phyloP scores from a whole-genome alignment of 2,329 filamentous ascomycete genomes.

The Fusarium tupiense region DNA sequence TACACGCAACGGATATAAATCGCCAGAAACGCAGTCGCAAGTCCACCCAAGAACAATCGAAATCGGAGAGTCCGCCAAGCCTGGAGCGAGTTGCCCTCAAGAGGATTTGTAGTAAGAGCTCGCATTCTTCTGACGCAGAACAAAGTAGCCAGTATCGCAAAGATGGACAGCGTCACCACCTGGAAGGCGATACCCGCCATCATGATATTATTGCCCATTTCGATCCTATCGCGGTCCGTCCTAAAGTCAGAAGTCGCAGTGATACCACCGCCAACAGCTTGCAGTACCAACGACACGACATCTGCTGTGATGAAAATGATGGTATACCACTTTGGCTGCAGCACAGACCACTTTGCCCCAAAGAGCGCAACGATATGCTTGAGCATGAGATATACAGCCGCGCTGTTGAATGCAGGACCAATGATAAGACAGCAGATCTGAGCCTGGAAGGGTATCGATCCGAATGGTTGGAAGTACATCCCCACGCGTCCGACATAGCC shows the following conservation, averaged over 20 bases:
- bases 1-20: constrained; percentile 19
- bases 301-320: constrained; percentile 13
- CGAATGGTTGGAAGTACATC: constrained; percentile 13
- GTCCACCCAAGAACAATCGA: background rate
- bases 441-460: background rate
- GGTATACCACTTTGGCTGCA: constrained; percentile 12
- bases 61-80: background rate
- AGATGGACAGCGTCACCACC: constrained; percentile 2
- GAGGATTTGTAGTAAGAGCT: background rate
- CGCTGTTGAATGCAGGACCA: constrained; percentile 15
- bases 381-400: constrained; percentile 13
- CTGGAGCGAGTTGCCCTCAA: background rate
- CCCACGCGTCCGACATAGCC: background rate
- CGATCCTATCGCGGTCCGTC: background rate
- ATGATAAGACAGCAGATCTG: constrained; percentile 15
- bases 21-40: background rate
- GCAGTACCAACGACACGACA: background rate
- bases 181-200: constrained; percentile 12
- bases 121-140: background rate
- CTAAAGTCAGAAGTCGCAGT: background rate
- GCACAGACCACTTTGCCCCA: background rate
- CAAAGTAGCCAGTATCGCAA: background rate
- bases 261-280: constrained; percentile 10
- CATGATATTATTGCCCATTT: constrained; percentile 2
- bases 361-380: constrained; percentile 10